These are phyloP conservation scores for Fusarium sp. DNA, from an alignment of 2,329 filamentous ascomycete genomes.

Conservation along the genomic window DNA sequence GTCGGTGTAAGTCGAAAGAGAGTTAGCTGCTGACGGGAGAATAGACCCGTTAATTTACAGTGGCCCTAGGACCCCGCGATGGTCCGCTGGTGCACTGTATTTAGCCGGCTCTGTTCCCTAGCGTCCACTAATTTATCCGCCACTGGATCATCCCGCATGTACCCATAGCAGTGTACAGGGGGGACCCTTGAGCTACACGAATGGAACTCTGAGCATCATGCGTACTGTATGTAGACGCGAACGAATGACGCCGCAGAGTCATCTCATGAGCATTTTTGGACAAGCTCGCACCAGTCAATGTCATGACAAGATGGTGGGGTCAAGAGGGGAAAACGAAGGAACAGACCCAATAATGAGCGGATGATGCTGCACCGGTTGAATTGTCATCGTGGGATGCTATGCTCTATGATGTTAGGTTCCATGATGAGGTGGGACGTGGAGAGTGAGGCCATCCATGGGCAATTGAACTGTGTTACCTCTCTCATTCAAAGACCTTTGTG, in stretches of 20 bases:
- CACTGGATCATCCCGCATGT: constrained; percentile 32
- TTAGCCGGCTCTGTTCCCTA: constrained; percentile 41
- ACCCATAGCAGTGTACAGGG: background rate
- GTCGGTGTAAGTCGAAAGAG: constrained; percentile 19
- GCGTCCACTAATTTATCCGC: constrained; percentile 29
- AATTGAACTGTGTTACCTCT: background rate
- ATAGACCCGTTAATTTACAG: constrained; percentile 15
- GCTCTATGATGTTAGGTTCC: constrained; percentile 24
- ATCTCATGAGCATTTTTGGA: constrained; percentile 4
- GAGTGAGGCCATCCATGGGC: constrained; percentile 18
- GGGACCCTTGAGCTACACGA: constrained; percentile 19
- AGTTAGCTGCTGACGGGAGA: background rate
- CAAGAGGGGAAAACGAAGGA: constrained; percentile 37
- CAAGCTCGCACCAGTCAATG: constrained; percentile 11
- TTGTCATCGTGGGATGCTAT: constrained; percentile 22
- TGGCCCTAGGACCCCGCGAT: constrained; percentile 28
- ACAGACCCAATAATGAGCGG: constrained; percentile 6
- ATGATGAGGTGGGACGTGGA: constrained; percentile 37
- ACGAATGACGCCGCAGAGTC: constrained; percentile 37
- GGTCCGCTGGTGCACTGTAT: constrained; percentile 19
- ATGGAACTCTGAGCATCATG: constrained; percentile 26
- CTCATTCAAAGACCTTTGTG: constrained; percentile 20
- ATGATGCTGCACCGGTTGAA: constrained; percentile 38
- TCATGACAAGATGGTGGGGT: constrained; percentile 45
- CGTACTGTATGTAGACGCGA: constrained; percentile 21